Evolutionary conservation across 306 rosid genomes (phyloP), one percentile per base, ranked within the genome.

Genomic region (Rubus idaeus): DNA sequence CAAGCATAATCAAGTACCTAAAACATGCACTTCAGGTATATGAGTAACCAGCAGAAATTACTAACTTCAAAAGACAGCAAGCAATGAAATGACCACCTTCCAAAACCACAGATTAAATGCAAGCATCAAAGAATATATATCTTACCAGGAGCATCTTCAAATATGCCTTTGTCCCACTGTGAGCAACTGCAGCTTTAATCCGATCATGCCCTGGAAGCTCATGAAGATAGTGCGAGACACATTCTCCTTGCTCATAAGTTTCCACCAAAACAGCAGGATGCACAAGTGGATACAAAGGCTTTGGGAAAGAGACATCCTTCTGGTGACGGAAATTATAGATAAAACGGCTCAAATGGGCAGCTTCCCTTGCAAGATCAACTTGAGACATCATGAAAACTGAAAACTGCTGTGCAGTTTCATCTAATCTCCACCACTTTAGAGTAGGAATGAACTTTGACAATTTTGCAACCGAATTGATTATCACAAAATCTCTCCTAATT

Each of bases 291-390:
- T 94, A 94, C 74, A 91, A 93, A 58, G 98, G 98, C 88, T 92
- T 94, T 18, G 98, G 97, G 85, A 94, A 94, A 70, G 98, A 91
- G 78, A 94, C 97, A 88, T 94, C 92, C 86, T 77, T 94, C 93
- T 96, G 92, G 12, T 83, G 84, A 51, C 97, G 93, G 79, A 94
- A 94, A 88, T 94, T 94, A 83, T 91, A 94, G 55, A 94, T 91
- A 72, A 91, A 94, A 64, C 98, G 98, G 79, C 94, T 94, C 89
- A 94, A 86, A 82, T 94, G 97, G 73, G 98, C 91, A 88, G 98
- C 98, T 89, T 94, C 98, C 90, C 97, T 89, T 1, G 98, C 98
- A 83, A 94, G 97, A 83, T 94, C 98, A 89, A 94, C 98, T 91
- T 94, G 98, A 81, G 96, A 94, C 98, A 95, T 84, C 98, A 94